Conservation (phyloP, 1,139 yeast species). For the Pichia sp. region DNA sequence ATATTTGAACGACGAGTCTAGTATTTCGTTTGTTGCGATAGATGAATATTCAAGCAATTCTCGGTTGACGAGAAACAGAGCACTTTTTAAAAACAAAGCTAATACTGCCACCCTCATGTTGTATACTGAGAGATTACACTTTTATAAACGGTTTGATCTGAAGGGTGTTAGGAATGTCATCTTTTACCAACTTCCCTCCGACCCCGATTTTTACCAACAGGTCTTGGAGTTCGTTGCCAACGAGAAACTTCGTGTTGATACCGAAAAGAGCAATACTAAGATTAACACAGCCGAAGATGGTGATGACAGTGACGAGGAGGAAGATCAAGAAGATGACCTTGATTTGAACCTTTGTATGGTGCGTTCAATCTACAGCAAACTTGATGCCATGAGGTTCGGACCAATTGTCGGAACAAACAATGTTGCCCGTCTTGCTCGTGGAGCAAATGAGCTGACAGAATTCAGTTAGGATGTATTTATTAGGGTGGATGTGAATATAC, state of each 20-base stretch:
- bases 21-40: conserved; percentile 56
- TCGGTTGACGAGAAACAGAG: conserved; percentile 66
- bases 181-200: conserved; percentile 80
- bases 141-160: conserved; percentile 78
- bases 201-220: conserved; percentile 80
- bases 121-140: conserved; percentile 91
- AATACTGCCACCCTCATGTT: conserved; percentile 56
- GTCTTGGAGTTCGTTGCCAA: conserved; percentile 53
- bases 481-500: neutral
- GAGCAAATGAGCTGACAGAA: conserved; percentile 69
- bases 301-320: conserved; percentile 20
- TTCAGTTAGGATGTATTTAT: conserved; percentile 40
- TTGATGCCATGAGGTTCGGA: conserved; percentile 79
- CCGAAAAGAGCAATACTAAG: conserved; percentile 14
- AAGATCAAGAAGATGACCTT: conserved; percentile 35
- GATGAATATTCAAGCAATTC: conserved; percentile 80
- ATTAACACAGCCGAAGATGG: conserved; percentile 10
- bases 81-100: conserved; percentile 45
- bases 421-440: conserved; percentile 65
- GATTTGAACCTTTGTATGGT: conserved; percentile 66
- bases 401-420: conserved; percentile 80
- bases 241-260: conserved; percentile 43
- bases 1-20: conserved; percentile 61
- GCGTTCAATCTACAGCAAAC: conserved; percentile 64
- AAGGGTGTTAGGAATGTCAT: conserved; percentile 82